Evolutionary conservation across 108 stramenopile genomes (phyloP).

Genomic region (Cyclotella distinguenda): DNA sequence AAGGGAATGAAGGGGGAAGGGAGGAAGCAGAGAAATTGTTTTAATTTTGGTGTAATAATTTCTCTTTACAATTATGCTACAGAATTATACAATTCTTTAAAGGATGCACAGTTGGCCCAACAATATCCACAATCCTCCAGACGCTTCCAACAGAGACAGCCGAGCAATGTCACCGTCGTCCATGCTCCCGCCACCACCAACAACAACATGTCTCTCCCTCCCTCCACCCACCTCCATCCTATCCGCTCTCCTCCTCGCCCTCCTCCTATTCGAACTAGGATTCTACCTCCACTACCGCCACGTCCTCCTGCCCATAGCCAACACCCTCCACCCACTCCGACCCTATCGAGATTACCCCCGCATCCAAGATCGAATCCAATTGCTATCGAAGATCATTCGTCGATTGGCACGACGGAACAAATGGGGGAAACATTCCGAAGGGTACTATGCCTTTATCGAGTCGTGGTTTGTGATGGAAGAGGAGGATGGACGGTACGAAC

Average conservation of each 20-base stretch:
- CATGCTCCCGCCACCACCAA: not conserved
- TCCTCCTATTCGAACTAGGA: constrained; percentile 31
- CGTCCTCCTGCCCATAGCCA: constrained; percentile 21
- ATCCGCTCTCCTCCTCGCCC: constrained; percentile 14
- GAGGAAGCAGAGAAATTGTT: no score
- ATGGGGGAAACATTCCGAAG: not conserved
- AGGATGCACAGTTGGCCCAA: no score
- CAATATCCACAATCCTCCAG: no score
- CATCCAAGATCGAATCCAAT: constrained; percentile 13
- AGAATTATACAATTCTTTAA: no score
- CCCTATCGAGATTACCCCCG: constrained; percentile 32
- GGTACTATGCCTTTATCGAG: constrained; percentile 32
- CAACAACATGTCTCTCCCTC: not conserved
- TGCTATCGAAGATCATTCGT: constrained; percentile 19
- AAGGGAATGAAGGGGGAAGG: no score
- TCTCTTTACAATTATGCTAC: no score
- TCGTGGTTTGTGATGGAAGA: constrained; percentile 30
- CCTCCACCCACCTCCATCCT: constrained; percentile 2
- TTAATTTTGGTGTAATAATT: no score
- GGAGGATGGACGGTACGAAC: constrained; percentile 16
- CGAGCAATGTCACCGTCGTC: not conserved
- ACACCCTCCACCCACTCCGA: constrained; percentile 12
- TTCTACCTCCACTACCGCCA: constrained; percentile 33
- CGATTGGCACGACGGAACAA: constrained; percentile 5
- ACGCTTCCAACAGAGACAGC: no score